Percentiles rank a stretch among this genome's conserved stretches.
These are phyloP conservation scores for Cladophialophora psammophila DNA, from an alignment of 2,329 filamentous ascomycete species.

Conservation along the genomic window DNA sequence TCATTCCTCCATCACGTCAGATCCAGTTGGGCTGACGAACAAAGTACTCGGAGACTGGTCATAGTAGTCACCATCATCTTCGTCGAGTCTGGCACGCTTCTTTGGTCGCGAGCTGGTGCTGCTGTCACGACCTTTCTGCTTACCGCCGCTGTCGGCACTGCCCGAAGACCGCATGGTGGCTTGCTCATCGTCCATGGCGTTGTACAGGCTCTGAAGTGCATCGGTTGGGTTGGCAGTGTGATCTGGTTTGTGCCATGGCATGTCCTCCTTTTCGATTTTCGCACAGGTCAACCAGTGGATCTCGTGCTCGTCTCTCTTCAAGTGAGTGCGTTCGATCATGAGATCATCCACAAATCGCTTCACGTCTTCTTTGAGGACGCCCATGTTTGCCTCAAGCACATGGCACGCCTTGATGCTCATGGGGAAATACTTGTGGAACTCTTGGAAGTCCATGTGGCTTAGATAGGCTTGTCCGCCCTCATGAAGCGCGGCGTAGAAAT, in stretches of 20 bases:
- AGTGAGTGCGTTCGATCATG: constrained; percentile 49
- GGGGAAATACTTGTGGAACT: constrained; percentile 43
- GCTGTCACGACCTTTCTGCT: neutral
- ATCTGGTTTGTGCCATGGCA: constrained; percentile 48
- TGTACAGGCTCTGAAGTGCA: constrained; percentile 19
- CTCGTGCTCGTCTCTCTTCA: constrained; percentile 48
- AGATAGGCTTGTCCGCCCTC: constrained; percentile 55
- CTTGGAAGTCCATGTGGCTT: constrained; percentile 43
- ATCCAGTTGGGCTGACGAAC: constrained; percentile 21
- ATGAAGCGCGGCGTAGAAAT: constrained; percentile 53
- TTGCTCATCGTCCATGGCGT: constrained; percentile 21
- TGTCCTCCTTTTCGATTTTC: constrained; percentile 49
- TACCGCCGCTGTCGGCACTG: neutral
- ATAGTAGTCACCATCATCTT: constrained; percentile 2
- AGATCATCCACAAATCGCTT: constrained; percentile 46
- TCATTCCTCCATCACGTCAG: constrained; percentile 19
- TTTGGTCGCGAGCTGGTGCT: constrained; percentile 1
- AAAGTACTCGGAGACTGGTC: constrained; percentile 9
- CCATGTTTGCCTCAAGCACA: constrained; percentile 43
- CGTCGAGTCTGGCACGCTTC: constrained; percentile 23
- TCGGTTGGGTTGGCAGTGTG: constrained; percentile 8
- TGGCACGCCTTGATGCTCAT: constrained; percentile 43
- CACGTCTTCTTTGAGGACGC: constrained; percentile 51
- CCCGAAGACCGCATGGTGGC: neutral
- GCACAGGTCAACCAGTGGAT: constrained; percentile 56